Base-by-base conservation (phyloP, 202 grass and related monocot species). In the Panicum hallii region DNA sequence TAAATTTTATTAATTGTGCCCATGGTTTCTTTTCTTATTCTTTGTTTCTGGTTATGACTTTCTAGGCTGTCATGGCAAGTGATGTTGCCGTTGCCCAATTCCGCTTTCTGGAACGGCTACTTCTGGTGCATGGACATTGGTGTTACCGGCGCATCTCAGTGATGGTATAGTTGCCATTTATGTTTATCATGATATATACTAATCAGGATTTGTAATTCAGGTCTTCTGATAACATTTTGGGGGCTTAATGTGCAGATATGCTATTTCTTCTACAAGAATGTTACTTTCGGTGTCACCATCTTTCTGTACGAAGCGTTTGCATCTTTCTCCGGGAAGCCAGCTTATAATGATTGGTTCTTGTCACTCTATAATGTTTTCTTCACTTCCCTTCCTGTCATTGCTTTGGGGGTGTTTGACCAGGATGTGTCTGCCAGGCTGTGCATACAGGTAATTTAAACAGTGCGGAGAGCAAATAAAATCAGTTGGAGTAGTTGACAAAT, bases 251-350 rank as follows among this genome's bases (percentile, higher is more conserved):
- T 86, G 89, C 92, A 99, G 97, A 91, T 99, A 90, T 99, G 97
- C 85, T 99, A 99, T 88, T 99, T 99, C 90, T 99, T 99, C 83
- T 99, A 99, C 93, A 99, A 99, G 91, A 99, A 99, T 77, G 85
- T 99, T 17, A 93, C 93, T 72, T 99, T 99, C 70, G 97, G 97
- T 17, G 81, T 94, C 30, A 99, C 97, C 11, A 68, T 99, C n/a
- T 99, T 99, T 85, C 85, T 99, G 38, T 99, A 93, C 23, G 97
- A 99, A 83, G 97, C 93, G 47, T 92, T 97, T 92, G 85, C 97
- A 70, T 94, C 93, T 57, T 99, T 97, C 83, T 99, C 97, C 7
- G 97, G 93, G 62, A 90, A 97, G 82, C 87, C 97, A n/a, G 97
- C 93, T 71, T 99, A 99, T 78, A 89, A 99, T 85, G 97, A 99